Evolutionary conservation across 2,329 filamentous ascomycete genomes (phyloP), one percentile per base, ranked within the genome.

Genomic region (Sarocladium brachiariae): DNA sequence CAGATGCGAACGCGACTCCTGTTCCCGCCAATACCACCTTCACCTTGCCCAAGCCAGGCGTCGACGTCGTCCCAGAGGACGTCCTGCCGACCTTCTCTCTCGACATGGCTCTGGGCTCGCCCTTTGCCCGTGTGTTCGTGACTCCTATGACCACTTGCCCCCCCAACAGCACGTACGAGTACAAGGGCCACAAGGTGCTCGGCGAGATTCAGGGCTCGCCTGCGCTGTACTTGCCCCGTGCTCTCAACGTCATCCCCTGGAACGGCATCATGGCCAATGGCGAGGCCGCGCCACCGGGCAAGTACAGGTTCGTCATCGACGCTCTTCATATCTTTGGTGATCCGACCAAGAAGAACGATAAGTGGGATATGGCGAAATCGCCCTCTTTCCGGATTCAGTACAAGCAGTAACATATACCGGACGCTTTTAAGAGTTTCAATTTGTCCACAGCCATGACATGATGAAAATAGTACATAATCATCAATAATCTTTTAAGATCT

Each of bases 301-400:
- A 59, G 24, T 81, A 81, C 62, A 73, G 71, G 60, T 64, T 80
- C 47, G 65, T 65, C 1, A 64, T 78, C 25, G 69, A 69, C 51
- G 72, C 76, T 2, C 60, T 81, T 54, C 70, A 69, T 52, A 70
- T 81, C 52, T 77, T 75, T 57, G 77, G 77, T 4, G 67, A 80
- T 51, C 31, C 46, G 2, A 61, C 63, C 30, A 60, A 63, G 13
- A 65, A 71, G 51, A 53, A 64, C 2, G 62, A 60, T 3, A 73
- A 80, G 46, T 81, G 75, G 62, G 76, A 80, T 23, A 57, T 63
- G 1, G 58, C 60, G 19, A 66, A 72, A 56, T 68, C 73, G 10
- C 58, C 61, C 1, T 50, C 65, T 1, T 76, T 81, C 53, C 58
- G 60, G n/a, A 70, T 80, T 46, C 58, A 59, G 33, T 80, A 79